Base-by-base conservation (phyloP, 345 rosid species). In the Eucalyptus sp. region DNA sequence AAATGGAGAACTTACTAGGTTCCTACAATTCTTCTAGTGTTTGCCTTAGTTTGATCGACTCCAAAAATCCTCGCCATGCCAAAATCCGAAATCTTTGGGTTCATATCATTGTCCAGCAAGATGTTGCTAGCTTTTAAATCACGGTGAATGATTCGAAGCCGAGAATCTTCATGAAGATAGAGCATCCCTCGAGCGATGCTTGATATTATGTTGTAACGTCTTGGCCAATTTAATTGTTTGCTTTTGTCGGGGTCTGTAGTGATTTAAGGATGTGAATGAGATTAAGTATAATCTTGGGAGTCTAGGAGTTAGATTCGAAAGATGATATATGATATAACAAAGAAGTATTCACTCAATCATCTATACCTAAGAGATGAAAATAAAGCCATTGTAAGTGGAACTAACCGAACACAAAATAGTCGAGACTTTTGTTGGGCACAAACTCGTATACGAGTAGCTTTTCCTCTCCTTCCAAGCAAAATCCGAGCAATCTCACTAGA, bases 401-500 rank as follows among this genome's bases (percentile, higher is more conserved):
- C 64, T 2, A 3, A 60, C 66, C 14, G n/a, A 60, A 60, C 91
- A 17, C 15, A 11, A 89, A 87, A 37, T 86, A 54, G 52, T 92
- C 89, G 4, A 93, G 92, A 87, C 94, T 93, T 10, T 89, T 51
- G 43, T 91, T 92, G 22, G 91, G 90, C 86, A 92, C 10, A 87
- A 88, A 89, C 64, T 93, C 93, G 7, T 90, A 93, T 87, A 93
- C 64, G 10, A 91, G 91, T 88, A 93, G 58, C 76, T 89, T 93
- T 87, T 92, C 93, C 2, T 13, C 88, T 52, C 50, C n/a, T 76
- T 92, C 88, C 62, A 87, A 56, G 91, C 93, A 90, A 71, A 91
- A 93, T 4, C 92, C 94, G 1, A 64, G 79, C 1, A 93, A 88
- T 58, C 90, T 86, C 46, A 89, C 94, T 83, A 93, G 52, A 90